Percentiles rank a stretch among this genome's conserved stretches.
These are phyloP conservation scores for Ustilago curta DNA, from an alignment of 1,284 basidiomycete genomes.

Conservation along the genomic window DNA sequence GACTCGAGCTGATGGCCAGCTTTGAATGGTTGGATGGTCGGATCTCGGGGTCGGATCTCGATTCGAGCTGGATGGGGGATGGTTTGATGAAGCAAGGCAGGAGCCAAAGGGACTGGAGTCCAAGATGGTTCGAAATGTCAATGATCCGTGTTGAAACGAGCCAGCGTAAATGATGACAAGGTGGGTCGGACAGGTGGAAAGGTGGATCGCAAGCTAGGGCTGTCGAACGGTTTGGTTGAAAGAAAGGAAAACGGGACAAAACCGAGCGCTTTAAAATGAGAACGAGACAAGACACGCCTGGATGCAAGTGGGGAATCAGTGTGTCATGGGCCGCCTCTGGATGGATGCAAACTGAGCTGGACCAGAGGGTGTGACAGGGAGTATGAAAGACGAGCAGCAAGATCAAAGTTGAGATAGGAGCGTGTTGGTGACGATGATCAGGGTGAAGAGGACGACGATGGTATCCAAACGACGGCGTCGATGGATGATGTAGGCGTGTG, in stretches of 20 bases:
- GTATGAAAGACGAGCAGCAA: conserved; percentile 8
- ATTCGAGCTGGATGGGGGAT: background rate
- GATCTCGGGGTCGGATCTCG: too few relatives aligned
- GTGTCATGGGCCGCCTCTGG: conserved; percentile 3
- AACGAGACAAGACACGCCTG: background rate
- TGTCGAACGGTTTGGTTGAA: background rate
- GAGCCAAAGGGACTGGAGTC: background rate
- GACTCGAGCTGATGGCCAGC: background rate
- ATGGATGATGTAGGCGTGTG: background rate
- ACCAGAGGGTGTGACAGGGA: background rate
- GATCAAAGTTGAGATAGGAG: background rate
- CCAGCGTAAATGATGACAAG: background rate
- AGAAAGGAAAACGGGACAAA: too few relatives aligned
- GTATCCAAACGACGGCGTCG: background rate
- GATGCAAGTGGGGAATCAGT: background rate
- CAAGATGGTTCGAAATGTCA: too few relatives aligned
- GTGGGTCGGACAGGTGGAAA: background rate
- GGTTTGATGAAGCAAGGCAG: background rate
- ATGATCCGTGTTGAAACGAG: background rate
- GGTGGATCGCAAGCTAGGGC: background rate
- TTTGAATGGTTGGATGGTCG: background rate
- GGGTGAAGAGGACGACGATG: background rate
- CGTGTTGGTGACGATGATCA: background rate
- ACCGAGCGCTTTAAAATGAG: background rate
- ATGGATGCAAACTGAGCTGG: background rate